phyloP scores from a whole-genome alignment of 108 stramenopile genomes.

The Stephanodiscus triporus region DNA sequence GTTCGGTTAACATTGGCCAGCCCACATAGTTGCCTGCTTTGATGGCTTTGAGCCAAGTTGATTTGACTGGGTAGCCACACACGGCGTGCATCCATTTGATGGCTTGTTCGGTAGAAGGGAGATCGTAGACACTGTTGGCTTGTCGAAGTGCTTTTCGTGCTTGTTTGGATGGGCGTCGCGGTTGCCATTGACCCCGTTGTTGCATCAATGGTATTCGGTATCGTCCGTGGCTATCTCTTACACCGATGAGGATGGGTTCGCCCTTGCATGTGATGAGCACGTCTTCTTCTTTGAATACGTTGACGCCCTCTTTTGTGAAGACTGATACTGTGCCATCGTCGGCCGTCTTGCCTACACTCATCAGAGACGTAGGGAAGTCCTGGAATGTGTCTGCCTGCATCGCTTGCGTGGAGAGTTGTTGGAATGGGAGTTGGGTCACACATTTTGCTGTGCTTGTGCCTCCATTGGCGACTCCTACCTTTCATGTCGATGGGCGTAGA shows the following conservation, averaged over 20 bases:
- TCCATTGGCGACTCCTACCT: slow-evolving; percentile 27
- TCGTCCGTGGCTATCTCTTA: slow-evolving; percentile 19
- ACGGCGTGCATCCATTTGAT: slow-evolving; percentile 14
- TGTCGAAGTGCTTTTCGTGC: background rate
- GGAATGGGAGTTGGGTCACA: slow-evolving; percentile 10
- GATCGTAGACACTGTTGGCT: slow-evolving; percentile 28
- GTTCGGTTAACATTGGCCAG: slow-evolving; percentile 25
- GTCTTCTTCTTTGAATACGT: slow-evolving; percentile 17
- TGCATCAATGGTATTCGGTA: slow-evolving; percentile 25
- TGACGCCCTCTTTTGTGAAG: slow-evolving; percentile 18
- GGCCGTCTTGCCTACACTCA: slow-evolving; percentile 28
- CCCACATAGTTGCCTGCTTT: slow-evolving; percentile 24
- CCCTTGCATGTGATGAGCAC: slow-evolving; percentile 22
- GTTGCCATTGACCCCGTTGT: slow-evolving; percentile 12
- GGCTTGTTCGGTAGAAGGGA: slow-evolving; percentile 24
- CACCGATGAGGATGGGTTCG: slow-evolving; percentile 21
- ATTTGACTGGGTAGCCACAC: slow-evolving; percentile 14
- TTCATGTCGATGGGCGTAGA: slow-evolving; percentile 11
- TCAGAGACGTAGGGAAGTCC: slow-evolving; percentile 13
- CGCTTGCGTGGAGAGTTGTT: background rate
- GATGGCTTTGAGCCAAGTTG: slow-evolving; percentile 22
- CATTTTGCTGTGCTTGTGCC: slow-evolving; percentile 13
- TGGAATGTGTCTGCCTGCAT: slow-evolving; percentile 20
- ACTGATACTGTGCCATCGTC: slow-evolving; percentile 18
- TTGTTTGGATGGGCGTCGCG: background rate